phyloP scores from a whole-genome alignment of 192 early-diverging fungal genomes.

The Piromyces finnis region DNA sequence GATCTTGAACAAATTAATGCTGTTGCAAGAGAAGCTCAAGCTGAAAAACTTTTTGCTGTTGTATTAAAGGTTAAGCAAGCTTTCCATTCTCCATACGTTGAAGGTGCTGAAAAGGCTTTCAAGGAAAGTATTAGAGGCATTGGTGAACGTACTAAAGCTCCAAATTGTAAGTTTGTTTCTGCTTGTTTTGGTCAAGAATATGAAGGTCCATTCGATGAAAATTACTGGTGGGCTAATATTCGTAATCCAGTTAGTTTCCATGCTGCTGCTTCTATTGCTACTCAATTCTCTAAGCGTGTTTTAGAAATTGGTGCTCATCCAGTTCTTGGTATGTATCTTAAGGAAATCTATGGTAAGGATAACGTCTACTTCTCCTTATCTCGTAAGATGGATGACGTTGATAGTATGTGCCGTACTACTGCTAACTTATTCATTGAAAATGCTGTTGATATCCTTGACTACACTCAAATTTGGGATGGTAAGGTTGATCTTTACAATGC shows the following conservation, averaged over 20 bases:
- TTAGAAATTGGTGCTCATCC: neutral
- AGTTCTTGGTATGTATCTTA: neutral
- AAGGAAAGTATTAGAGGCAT: neutral
- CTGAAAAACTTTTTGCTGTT: conserved; percentile 6
- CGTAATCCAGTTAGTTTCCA: neutral
- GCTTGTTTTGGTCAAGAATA: neutral
- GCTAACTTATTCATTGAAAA: neutral
- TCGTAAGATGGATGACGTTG: neutral
- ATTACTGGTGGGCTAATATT: neutral
- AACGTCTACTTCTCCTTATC: neutral
- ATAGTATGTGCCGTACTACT: neutral
- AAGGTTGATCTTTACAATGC: neutral
- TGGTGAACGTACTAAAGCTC: neutral
- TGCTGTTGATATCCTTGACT: neutral
- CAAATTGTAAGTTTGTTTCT: neutral
- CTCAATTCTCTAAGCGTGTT: neutral
- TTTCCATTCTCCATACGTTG: conserved; percentile 13
- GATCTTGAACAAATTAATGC: conserved; percentile 3
- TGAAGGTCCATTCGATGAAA: neutral
- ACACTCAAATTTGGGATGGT: neutral
- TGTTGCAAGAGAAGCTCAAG: conserved; percentile 7
- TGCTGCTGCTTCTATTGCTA: neutral
- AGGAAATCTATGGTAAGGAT: neutral
- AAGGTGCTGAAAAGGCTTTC: neutral
- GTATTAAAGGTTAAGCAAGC: conserved; percentile 10